phyloP scores from a whole-genome alignment of 163 green algal genomes.

The Coccomyxa subellipsoidea region DNA sequence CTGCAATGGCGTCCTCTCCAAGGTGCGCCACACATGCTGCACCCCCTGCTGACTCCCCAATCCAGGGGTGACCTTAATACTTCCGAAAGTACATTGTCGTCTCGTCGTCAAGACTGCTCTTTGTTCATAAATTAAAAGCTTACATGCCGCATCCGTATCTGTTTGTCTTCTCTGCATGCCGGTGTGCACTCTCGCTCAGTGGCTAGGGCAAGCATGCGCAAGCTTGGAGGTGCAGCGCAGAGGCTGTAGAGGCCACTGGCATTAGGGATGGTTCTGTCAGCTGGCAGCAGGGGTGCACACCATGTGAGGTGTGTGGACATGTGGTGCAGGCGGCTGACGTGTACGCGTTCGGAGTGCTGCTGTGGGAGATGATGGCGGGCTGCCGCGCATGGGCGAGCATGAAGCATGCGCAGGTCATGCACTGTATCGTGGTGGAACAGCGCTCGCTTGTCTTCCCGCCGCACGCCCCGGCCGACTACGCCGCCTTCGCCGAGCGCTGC shows the following conservation, averaged over 20 bases:
- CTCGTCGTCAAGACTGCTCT: too few species aligned
- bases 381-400: constrained; percentile 12
- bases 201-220: too few species aligned
- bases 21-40: not conserved
- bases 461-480: not conserved
- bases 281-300: not conserved
- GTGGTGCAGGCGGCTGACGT: constrained; percentile 19
- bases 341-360: constrained; percentile 36
- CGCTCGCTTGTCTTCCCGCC: not conserved
- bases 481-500: not conserved
- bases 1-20: constrained; percentile 3
- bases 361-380: constrained; percentile 30
- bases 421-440: constrained; percentile 3
- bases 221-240: too few species aligned
- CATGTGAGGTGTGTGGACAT: not conserved
- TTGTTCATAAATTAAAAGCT: too few species aligned
- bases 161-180: too few species aligned
- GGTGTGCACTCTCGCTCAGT: too few species aligned
- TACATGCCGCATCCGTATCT: too few species aligned
- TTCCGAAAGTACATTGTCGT: too few species aligned
- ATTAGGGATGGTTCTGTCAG: too few species aligned
- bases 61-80: too few species aligned
- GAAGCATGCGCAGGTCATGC: constrained; percentile 13
- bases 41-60: not conserved
- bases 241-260: too few species aligned